Evolutionary conservation across 2,329 filamentous ascomycete genomes (phyloP).

Genomic region (Clonostachys chloroleuca): DNA sequence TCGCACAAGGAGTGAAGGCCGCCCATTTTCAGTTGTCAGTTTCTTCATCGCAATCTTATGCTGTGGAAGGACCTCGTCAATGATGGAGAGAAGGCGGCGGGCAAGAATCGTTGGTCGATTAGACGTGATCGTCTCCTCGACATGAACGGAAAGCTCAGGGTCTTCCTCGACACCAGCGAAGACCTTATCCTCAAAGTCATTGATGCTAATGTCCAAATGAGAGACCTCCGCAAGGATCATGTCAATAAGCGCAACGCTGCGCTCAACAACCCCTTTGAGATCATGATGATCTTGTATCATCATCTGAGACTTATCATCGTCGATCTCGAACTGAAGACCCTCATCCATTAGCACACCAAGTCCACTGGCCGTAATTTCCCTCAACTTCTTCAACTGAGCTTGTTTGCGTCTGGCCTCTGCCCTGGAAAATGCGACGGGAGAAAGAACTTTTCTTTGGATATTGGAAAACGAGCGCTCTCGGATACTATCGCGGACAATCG

Average conservation of each 20-base stretch:
- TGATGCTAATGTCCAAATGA: constrained; percentile 55
- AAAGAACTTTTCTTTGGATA: constrained; percentile 68
- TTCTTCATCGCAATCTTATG: constrained; percentile 55
- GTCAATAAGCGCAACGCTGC: constrained; percentile 82
- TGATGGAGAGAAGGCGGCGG: constrained; percentile 62
- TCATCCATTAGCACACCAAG: constrained; percentile 86
- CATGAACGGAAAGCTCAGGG: constrained; percentile 49
- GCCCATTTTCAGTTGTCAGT: constrained; percentile 63
- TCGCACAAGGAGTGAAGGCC: constrained; percentile 68
- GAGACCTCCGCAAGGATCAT: constrained; percentile 73
- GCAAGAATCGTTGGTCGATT: constrained; percentile 58
- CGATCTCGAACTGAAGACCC: constrained; percentile 64
- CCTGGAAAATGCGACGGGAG: constrained; percentile 71
- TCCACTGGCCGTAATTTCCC: constrained; percentile 78
- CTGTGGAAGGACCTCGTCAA: constrained; percentile 63
- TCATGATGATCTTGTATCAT: constrained; percentile 43
- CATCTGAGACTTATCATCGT: constrained; percentile 51
- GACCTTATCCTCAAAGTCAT: constrained; percentile 62
- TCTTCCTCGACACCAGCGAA: constrained; percentile 60
- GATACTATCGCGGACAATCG: constrained; percentile 72
- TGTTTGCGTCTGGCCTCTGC: constrained; percentile 74
- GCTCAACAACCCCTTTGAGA: constrained; percentile 70
- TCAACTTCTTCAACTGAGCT: constrained; percentile 63
- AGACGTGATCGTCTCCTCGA: constrained; percentile 33
- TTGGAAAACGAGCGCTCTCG: constrained; percentile 67